Percentiles rank a stretch among this genome's conserved stretches.
These are phyloP conservation scores for Coniochaeta sp. DNA, from an alignment of 2,329 filamentous ascomycete species.

Conservation along the genomic window DNA sequence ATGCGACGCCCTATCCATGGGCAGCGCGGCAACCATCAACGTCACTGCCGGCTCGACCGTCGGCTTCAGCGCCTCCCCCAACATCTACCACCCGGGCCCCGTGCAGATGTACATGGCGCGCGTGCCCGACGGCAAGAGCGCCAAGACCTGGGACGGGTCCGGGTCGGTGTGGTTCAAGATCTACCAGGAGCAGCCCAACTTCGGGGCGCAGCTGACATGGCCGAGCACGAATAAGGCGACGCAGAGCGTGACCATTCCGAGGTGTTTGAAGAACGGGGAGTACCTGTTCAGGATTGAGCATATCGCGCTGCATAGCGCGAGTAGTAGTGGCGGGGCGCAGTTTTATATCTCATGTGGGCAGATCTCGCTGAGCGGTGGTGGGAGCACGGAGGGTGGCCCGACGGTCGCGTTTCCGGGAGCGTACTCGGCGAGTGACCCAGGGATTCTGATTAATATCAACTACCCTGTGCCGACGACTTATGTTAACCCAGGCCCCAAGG, in stretches of 20 bases:
- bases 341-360: constrained; percentile 24
- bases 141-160: constrained; percentile 22
- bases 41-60: constrained; percentile 29
- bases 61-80: constrained; percentile 27
- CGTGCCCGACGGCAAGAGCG: constrained; percentile 23
- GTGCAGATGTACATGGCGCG: constrained; percentile 28
- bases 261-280: constrained; percentile 21
- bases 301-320: constrained; percentile 24
- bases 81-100: constrained; percentile 29
- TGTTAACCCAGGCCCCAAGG: background rate
- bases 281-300: constrained; percentile 28
- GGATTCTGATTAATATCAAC: constrained; percentile 7
- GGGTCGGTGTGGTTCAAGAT: constrained; percentile 30
- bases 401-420: constrained; percentile 22
- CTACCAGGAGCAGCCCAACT: constrained; percentile 21
- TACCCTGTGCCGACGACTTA: constrained; percentile 1
- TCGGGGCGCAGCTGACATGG: constrained; percentile 10
- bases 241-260: constrained; percentile 24
- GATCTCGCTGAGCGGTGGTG: constrained; percentile 20
- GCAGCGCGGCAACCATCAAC: constrained; percentile 20
- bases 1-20: constrained; percentile 18
- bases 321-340: constrained; percentile 21
- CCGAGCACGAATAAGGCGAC: constrained; percentile 3
- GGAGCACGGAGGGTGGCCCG: constrained; percentile 15
- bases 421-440: constrained; percentile 20